phyloP scores from a whole-genome alignment of 345 rosid species.

The Leavenworthia alabamica region DNA sequence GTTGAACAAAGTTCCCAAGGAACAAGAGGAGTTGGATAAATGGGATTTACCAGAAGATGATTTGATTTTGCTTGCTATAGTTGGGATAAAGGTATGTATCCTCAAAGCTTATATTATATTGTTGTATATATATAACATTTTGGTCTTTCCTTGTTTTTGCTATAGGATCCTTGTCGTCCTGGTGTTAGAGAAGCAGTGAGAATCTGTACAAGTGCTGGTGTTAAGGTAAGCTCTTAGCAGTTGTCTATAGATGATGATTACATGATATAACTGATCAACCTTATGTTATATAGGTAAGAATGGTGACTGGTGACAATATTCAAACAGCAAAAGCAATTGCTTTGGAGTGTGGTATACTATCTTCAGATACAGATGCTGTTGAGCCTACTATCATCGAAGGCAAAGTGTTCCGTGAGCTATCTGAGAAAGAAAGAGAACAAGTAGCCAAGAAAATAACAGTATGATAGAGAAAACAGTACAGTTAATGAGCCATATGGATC shows the following conservation, averaged over 20 bases:
- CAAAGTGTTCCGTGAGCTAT: constrained; percentile 63
- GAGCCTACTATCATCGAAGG: constrained; percentile 83
- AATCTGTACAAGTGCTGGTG: constrained; percentile 77
- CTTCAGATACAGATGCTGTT: constrained; percentile 42
- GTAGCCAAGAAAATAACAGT: constrained; percentile 76
- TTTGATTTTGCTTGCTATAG: constrained; percentile 82
- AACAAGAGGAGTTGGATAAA: constrained; percentile 47
- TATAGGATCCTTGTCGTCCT: constrained; percentile 95
- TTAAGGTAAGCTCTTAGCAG: constrained; percentile 50
- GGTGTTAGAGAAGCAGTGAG: constrained; percentile 80
- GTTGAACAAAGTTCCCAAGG: constrained; percentile 52
- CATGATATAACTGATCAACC: not conserved
- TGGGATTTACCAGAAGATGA: constrained; percentile 93
- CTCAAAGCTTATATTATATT: not conserved
- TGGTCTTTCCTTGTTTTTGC: not conserved
- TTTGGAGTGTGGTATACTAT: constrained; percentile 90
- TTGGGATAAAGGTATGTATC: constrained; percentile 83
- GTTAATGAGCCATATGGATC: no score
- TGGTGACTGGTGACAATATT: constrained; percentile 98
- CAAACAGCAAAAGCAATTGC: constrained; percentile 97
- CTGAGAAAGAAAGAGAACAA: constrained; percentile 80
- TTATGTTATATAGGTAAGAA: constrained; percentile 56
- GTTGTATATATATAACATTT: not conserved
- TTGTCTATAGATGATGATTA: not conserved
- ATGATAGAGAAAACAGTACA: constrained; percentile 18